phyloP scores from a whole-genome alignment of 2,329 filamentous ascomycete genomes.

The Colletotrichum coccodes region DNA sequence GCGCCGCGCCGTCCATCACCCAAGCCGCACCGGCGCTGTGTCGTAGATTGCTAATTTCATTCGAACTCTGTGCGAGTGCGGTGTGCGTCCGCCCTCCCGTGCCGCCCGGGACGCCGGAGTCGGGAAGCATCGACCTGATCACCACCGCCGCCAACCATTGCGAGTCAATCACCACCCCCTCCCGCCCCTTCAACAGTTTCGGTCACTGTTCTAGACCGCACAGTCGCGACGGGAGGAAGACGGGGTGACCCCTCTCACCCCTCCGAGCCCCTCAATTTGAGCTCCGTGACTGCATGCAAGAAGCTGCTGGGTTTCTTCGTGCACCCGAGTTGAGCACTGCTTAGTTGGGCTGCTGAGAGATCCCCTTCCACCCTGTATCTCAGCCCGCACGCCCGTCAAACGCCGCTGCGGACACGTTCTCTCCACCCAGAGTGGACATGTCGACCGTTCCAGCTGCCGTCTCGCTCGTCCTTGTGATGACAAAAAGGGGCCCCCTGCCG shows the following conservation, averaged over 20 bases:
- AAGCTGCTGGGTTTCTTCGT: not conserved
- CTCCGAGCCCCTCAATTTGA: not conserved
- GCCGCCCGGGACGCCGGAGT: constrained; percentile 24
- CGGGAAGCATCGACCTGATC: not conserved
- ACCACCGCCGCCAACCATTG: not conserved
- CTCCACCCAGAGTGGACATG: constrained; percentile 22
- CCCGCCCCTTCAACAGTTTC: not conserved
- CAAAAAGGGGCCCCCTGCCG: constrained; percentile 16
- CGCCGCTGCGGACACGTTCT: not conserved
- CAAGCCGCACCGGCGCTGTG: not conserved
- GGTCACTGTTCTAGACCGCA: constrained; percentile 8
- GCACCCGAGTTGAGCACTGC: too few species aligned
- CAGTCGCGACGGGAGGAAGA: not conserved
- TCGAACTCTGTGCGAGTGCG: not conserved
- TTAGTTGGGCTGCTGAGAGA: not conserved
- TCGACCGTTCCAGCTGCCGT: constrained; percentile 29
- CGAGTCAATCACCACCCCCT: not conserved
- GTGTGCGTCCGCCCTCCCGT: constrained; percentile 8
- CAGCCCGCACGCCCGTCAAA: constrained; percentile 7
- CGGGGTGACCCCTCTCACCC: not conserved
- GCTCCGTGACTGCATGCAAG: not conserved
- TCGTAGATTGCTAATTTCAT: constrained; percentile 7
- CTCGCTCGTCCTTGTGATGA: constrained; percentile 20
- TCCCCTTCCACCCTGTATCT: not conserved
- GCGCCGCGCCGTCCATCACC: not conserved